Evolutionary conservation across 768 basidiomycete species (phyloP).

Genomic region (Suillus sp.): DNA sequence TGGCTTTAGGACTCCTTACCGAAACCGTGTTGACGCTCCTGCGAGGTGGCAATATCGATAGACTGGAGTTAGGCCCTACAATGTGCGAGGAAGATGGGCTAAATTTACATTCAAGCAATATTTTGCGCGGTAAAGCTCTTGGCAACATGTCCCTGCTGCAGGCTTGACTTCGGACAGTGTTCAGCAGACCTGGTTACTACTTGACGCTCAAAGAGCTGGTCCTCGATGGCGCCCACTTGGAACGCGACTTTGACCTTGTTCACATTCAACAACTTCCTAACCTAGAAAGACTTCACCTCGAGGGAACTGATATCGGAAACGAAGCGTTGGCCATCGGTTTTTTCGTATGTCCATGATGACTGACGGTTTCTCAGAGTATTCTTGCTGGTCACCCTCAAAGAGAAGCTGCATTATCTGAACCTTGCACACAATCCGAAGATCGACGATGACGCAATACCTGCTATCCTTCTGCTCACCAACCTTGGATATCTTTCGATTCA

Average conservation of each 20-base stretch:
- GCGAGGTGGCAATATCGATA: slow-evolving; percentile 46
- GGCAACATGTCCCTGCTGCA: slow-evolving; percentile 9
- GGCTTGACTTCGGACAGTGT: slow-evolving; percentile 38
- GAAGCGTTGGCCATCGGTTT: slow-evolving; percentile 50
- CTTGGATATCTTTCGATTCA: slow-evolving; percentile 53
- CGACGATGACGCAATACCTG: slow-evolving; percentile 58
- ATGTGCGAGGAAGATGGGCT: slow-evolving; percentile 50
- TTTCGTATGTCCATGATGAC: slow-evolving; percentile 5
- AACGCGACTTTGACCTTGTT: slow-evolving; percentile 48
- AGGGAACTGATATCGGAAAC: slow-evolving; percentile 58
- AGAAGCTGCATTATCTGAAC: slow-evolving; percentile 52
- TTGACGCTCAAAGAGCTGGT: slow-evolving; percentile 51
- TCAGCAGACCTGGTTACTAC: slow-evolving; percentile 55
- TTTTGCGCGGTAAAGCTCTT: slow-evolving; percentile 43
- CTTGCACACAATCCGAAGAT: slow-evolving; percentile 55
- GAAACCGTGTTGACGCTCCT: slow-evolving; percentile 45
- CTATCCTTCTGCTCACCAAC: slow-evolving; percentile 49
- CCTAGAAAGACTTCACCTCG: slow-evolving; percentile 48
- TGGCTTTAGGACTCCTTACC: slow-evolving; percentile 48
- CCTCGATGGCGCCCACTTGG: slow-evolving; percentile 45
- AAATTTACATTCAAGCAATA: slow-evolving; percentile 46
- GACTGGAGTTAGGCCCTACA: slow-evolving; percentile 49
- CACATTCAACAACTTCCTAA: slow-evolving; percentile 56
- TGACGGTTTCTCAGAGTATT: slow-evolving; percentile 46
- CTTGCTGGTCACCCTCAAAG: slow-evolving; percentile 56